Conservation (phyloP, 345 rosid species). For the Citrus australasica region DNA sequence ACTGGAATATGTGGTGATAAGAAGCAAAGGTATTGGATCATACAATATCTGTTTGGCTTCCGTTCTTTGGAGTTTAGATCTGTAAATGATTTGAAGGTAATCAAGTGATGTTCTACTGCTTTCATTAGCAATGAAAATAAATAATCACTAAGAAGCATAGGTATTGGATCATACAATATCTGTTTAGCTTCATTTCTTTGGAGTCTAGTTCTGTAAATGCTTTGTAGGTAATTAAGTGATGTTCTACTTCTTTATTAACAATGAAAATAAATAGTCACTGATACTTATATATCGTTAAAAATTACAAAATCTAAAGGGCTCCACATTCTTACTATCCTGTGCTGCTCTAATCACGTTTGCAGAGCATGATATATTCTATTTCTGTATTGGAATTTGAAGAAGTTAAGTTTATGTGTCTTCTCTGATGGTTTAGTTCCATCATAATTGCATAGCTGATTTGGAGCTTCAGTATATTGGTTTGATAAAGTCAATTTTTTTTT, state of each 20-base stretch:
- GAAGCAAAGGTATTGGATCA: constrained; percentile 46
- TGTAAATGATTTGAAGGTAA: not conserved
- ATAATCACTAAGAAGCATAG: constrained; percentile 36
- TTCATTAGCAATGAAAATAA: not conserved
- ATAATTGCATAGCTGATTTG: not conserved
- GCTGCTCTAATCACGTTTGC: not conserved
- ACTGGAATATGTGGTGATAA: constrained; percentile 36
- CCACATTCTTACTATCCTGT: not conserved
- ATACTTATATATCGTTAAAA: not conserved
- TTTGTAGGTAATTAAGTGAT: not conserved
- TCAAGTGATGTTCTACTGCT: not conserved
- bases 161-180: constrained; percentile 25
- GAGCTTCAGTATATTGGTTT: not conserved
- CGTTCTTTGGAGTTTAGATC: constrained; percentile 13
- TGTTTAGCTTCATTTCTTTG: constrained; percentile 16
- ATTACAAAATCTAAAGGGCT: not conserved
- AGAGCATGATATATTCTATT: not conserved
- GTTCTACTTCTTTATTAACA: not conserved
- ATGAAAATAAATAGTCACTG: not conserved
- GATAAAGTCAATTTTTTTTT: not conserved
- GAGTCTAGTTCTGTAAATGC: not conserved
- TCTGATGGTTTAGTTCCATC: not conserved
- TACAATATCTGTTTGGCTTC: constrained; percentile 1
- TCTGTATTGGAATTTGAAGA: not conserved
- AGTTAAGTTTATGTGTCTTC: not conserved